A percentile compares a stretch with the other conserved stretches of the same genome.
Conservation (phyloP, 768 basidiomycete species). For the Clavulina sp. region DNA sequence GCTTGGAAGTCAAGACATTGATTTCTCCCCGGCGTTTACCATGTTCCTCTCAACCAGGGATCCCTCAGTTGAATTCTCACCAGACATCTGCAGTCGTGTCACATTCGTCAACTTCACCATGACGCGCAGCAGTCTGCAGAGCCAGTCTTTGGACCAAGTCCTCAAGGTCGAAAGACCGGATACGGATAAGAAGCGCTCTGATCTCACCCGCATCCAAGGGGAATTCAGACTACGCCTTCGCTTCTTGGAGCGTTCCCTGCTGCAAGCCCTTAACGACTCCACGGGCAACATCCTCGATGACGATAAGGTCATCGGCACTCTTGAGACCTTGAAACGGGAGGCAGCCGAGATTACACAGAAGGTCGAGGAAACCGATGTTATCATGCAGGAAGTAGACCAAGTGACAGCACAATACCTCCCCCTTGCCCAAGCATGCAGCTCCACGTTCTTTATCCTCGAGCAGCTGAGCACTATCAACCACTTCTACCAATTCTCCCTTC, state of each 20-base stretch:
- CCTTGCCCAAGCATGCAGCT: slow-evolving; percentile 87
- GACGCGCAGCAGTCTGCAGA: slow-evolving; percentile 96
- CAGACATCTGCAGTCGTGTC: slow-evolving; percentile 95
- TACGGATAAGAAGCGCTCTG: slow-evolving; percentile 86
- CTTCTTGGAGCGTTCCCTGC: slow-evolving; percentile 77
- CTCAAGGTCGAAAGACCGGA: slow-evolving; percentile 94
- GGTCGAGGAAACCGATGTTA: slow-evolving; percentile 87
- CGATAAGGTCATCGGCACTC: slow-evolving; percentile 92
- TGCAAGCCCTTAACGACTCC: slow-evolving; percentile 93
- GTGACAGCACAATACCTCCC: slow-evolving; percentile 91
- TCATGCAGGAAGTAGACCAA: slow-evolving; percentile 92
- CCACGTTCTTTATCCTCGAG: slow-evolving; percentile 92
- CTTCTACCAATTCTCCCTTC: slow-evolving; percentile 97
- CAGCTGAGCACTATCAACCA: slow-evolving; percentile 88
- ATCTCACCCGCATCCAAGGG: slow-evolving; percentile 95
- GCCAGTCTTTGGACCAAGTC: slow-evolving; percentile 93
- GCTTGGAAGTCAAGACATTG: slow-evolving; percentile 93
- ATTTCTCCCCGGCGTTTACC: slow-evolving; percentile 98
- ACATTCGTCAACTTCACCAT: slow-evolving; percentile 96
- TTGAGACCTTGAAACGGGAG: slow-evolving; percentile 90
- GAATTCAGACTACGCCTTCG: slow-evolving; percentile 89
- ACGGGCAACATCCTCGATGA: slow-evolving; percentile 95
- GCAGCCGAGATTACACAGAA: slow-evolving; percentile 92
- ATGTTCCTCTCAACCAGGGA: slow-evolving; percentile 98
- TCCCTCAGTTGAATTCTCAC: slow-evolving; percentile 93